These are phyloP conservation scores for Trichoderma erinaceum DNA, from an alignment of 495 filamentous ascomycete genomes.

Conservation along the genomic window DNA sequence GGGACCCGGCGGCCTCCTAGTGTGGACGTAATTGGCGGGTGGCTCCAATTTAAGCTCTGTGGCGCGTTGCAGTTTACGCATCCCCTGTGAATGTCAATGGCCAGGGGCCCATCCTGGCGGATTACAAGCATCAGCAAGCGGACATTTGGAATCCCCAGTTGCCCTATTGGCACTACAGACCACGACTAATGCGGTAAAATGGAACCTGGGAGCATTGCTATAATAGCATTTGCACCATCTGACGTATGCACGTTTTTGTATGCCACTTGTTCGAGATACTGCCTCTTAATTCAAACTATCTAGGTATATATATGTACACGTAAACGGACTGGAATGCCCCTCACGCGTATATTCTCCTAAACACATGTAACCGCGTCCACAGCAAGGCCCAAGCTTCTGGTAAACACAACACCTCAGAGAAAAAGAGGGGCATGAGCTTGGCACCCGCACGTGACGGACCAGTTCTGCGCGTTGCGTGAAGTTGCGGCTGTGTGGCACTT, in stretches of 20 bases:
- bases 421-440: conserved; percentile 2
- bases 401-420: background rate
- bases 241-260: no score
- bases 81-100: background rate
- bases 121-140: background rate
- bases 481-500: conserved; percentile 2
- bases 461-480: background rate
- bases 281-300: no score
- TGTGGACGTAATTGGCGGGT: background rate
- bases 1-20: background rate
- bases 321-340: background rate
- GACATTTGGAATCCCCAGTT: no score
- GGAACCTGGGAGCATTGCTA: background rate
- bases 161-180: no score
- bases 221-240: no score
- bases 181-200: no score
- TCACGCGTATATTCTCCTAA: background rate
- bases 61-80: conserved; percentile 11
- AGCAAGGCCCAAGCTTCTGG: background rate
- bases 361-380: background rate
- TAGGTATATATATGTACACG: no score
- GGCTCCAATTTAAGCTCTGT: background rate
- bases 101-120: background rate
- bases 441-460: background rate
- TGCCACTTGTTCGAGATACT: no score